A percentile compares a stretch with the other conserved stretches of the same genome.
These are phyloP conservation scores for Kwoniella botswanensis DNA, from an alignment of 768 basidiomycete genomes.

Conservation along the genomic window DNA sequence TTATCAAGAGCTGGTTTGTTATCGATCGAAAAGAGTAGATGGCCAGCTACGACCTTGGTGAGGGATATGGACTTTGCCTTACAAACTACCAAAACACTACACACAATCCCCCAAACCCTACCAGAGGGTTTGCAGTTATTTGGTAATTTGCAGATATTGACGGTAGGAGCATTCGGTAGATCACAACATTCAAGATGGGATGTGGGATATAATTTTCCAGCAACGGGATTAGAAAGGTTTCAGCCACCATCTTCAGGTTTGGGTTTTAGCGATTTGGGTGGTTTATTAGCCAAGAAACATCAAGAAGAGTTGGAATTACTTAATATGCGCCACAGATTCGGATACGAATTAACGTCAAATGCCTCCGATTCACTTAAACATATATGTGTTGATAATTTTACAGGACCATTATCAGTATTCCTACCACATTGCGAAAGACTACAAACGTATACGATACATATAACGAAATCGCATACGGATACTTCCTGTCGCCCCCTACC, in stretches of 20 bases:
- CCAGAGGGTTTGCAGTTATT: not conserved
- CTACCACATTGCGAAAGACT: not conserved
- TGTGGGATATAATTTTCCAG: not conserved
- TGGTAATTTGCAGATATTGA: not conserved
- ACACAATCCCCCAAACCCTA: not conserved
- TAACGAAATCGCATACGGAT: not conserved
- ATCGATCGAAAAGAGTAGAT: not conserved
- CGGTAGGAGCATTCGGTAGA: not conserved
- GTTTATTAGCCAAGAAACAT: not conserved
- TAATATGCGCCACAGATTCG: not conserved
- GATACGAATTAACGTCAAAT: not conserved
- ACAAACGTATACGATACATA: slow-evolving; percentile 1
- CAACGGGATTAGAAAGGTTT: not conserved
- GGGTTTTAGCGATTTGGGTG: not conserved
- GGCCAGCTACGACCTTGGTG: not conserved
- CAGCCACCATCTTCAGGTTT: not conserved
- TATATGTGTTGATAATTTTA: slow-evolving; percentile 7
- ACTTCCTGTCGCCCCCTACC: not conserved
- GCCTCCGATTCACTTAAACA: not conserved
- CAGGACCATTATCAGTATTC: not conserved
- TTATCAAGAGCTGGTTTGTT: not conserved
- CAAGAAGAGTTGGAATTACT: not conserved
- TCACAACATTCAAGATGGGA: slow-evolving; percentile 11
- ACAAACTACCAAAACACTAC: not conserved
- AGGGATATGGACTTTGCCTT: slow-evolving; percentile 2